phyloP scores from a whole-genome alignment of 768 basidiomycete genomes.

The Wakefieldia striispora region DNA sequence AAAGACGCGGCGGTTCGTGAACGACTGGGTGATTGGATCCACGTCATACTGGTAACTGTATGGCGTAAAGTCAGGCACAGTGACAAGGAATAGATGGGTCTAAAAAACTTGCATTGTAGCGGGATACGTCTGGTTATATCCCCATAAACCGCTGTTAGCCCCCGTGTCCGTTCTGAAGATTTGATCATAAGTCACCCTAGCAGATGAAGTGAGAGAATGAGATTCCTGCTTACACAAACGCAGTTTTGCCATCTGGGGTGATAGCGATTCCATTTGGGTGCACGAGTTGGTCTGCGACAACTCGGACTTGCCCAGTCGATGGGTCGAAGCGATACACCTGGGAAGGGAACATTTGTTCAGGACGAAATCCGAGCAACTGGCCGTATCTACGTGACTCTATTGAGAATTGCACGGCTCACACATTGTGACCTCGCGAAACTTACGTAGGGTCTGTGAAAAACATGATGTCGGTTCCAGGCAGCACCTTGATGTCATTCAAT shows the following conservation, averaged over 20 bases:
- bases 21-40: constrained; percentile 49
- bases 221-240: constrained; percentile 50
- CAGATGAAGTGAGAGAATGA: not conserved
- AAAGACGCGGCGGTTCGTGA: constrained; percentile 62
- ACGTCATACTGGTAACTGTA: constrained; percentile 69
- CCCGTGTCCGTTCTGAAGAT: constrained; percentile 33
- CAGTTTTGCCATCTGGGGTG: constrained; percentile 58
- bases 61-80: not conserved
- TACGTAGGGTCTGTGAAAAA: constrained; percentile 77
- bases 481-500: constrained; percentile 74
- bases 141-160: constrained; percentile 40
- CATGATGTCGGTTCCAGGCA: constrained; percentile 60
- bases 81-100: not conserved
- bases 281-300: constrained; percentile 76
- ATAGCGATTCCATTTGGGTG: constrained; percentile 76
- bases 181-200: constrained; percentile 9
- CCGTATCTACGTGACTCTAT: constrained; percentile 49
- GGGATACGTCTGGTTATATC: constrained; percentile 55
- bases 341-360: constrained; percentile 59
- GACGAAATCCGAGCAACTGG: constrained; percentile 63
- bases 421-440: no score
- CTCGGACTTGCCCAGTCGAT: constrained; percentile 57
- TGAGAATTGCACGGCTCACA: not conserved
- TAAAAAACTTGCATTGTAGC: constrained; percentile 57
- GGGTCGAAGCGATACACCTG: constrained; percentile 60